Evolutionary conservation across 225 moss, liverwort and hornwort genomes (phyloP).

Genomic region (Rhytidiadelphus loreus): DNA sequence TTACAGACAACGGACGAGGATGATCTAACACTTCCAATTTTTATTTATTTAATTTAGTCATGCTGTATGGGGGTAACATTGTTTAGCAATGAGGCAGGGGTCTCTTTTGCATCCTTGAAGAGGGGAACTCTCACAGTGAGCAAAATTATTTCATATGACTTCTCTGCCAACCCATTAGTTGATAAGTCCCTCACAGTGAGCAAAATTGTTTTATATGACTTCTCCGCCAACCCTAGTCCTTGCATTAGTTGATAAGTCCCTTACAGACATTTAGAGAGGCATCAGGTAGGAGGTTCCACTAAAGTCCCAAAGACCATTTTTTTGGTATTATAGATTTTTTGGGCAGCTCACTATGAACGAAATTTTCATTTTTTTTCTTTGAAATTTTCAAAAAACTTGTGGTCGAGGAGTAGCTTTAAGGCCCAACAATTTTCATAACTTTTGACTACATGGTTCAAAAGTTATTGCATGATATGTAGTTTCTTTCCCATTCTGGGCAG

Average conservation of each 20-base stretch:
- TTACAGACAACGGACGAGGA: no score
- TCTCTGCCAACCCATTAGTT: background rate
- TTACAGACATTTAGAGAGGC: accelerated
- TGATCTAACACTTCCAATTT: background rate
- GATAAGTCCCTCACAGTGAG: background rate
- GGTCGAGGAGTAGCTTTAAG: no score
- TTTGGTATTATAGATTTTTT: no score
- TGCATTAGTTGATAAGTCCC: background rate
- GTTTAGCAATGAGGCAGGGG: background rate
- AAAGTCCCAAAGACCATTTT: no score
- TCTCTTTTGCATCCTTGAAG: background rate
- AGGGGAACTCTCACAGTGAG: accelerated
- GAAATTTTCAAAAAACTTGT: no score
- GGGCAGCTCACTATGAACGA: no score
- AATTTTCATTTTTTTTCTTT: no score
- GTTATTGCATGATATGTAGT: no score
- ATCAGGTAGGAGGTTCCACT: no score
- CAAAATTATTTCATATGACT: background rate
- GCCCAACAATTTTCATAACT: no score
- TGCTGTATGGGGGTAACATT: background rate
- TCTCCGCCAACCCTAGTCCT: background rate
- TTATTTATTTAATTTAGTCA: background rate
- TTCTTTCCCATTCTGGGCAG: no score
- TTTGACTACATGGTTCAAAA: no score
- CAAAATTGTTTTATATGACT: background rate